phyloP scores from a whole-genome alignment of 139 green algal species.

The Haematococcus lacustris region DNA sequence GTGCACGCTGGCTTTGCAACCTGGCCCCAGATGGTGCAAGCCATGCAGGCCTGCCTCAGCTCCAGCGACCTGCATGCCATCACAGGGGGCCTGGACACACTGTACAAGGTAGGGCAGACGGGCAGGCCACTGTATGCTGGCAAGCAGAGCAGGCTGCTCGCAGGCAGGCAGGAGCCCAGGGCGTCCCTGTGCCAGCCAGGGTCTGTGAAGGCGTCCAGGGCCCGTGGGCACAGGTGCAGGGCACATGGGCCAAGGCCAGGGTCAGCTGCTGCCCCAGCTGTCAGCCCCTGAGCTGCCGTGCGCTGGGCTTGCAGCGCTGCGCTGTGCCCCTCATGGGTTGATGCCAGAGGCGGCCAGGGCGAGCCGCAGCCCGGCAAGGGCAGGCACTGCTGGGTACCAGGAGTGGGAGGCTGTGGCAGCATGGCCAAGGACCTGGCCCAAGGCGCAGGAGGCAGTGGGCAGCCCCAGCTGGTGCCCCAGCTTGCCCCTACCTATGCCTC shows the following conservation, averaged over 20 bases:
- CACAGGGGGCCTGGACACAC: conserved; percentile 79
- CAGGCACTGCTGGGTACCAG: no score
- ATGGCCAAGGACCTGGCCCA: no score
- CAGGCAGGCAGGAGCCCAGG: neutral
- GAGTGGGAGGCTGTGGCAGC: no score
- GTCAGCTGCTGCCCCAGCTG: neutral
- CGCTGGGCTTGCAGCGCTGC: no score
- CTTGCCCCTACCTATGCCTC: no score
- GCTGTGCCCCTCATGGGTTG: no score
- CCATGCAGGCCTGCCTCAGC: conserved; percentile 47
- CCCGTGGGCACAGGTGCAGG: neutral
- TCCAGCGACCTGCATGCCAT: conserved; percentile 39
- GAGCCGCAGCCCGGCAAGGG: no score
- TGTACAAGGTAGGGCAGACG: conserved; percentile 72
- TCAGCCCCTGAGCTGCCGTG: no score
- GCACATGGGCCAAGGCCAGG: neutral
- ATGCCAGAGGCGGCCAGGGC: no score
- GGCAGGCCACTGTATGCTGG: neutral
- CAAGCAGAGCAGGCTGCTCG: neutral
- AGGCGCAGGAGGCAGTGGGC: no score
- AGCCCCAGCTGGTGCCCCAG: no score
- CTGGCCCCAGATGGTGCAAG: conserved; percentile 77
- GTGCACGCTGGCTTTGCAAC: conserved; percentile 34
- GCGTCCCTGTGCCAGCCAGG: neutral
- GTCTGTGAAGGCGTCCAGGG: neutral